Evolutionary conservation across 257 asterid species (phyloP).

Genomic region (Plantago ovata): DNA sequence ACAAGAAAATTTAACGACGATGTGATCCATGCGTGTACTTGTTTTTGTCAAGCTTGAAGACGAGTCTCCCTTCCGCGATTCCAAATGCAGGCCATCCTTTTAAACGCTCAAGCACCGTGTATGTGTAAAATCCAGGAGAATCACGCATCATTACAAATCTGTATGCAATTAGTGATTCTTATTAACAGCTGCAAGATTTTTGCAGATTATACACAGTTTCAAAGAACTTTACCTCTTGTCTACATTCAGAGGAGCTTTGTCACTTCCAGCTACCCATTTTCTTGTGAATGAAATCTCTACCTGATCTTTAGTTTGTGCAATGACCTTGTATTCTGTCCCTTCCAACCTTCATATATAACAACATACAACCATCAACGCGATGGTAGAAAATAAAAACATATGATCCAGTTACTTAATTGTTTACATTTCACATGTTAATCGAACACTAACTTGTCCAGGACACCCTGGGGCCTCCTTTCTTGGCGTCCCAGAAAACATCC

Average conservation of each 20-base stretch:
- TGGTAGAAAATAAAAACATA: too few relatives aligned
- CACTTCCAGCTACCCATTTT: constrained; percentile 28
- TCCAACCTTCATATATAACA: constrained; percentile 34
- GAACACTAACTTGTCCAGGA: too few relatives aligned
- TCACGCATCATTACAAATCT: constrained; percentile 40
- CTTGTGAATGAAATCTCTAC: constrained; percentile 49
- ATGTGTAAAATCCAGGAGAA: constrained; percentile 47
- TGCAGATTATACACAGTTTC: not conserved
- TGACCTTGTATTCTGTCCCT: constrained; percentile 39
- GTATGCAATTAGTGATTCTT: not conserved
- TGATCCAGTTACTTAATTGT: too few relatives aligned
- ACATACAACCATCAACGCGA: not conserved
- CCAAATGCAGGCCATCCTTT: constrained; percentile 36
- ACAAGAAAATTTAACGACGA: not conserved
- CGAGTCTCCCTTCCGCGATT: constrained; percentile 40
- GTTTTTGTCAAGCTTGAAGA: constrained; percentile 34
- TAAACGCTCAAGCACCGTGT: constrained; percentile 34
- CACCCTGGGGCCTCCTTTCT: too few relatives aligned
- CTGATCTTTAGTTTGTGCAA: constrained; percentile 29
- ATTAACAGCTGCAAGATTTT: not conserved
- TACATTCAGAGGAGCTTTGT: constrained; percentile 39
- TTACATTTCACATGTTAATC: too few relatives aligned
- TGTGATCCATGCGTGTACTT: constrained; percentile 14
- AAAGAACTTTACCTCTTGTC: constrained; percentile 45
- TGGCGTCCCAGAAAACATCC: too few relatives aligned